Evolutionary conservation across 148 eudicot genomes (phyloP), one percentile per base, ranked within the genome.

Genomic region (Arctostaphylos glauca): DNA sequence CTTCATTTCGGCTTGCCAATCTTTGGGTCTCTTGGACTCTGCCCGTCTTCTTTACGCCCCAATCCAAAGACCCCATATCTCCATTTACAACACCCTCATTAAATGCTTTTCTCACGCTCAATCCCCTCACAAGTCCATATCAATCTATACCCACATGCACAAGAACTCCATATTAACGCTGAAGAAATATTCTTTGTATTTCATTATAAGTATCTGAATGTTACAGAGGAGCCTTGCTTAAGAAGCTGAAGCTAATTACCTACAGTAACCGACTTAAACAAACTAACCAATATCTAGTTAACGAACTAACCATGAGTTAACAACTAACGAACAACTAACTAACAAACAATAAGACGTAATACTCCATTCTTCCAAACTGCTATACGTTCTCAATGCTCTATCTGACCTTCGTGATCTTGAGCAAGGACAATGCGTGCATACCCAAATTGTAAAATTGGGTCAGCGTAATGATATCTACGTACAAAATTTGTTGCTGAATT

Each of bases 1-100:
- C 62, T 89, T 91, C 88, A 89, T 91, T 84, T 71, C 86, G 7
- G 86, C 87, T 64, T 91, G 87, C 82, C 84, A 84, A 64, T 84
- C 87, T 52, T 23, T 85, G 13, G 50, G 77, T 64, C 80, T 86
- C 76, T 68, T 89, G 19, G 49, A 64, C 80, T 82, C 86, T 48
- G 88, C 92, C 56, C 59, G 74, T 78, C 85, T 74, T 43, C 85
- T 91, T 31, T 89, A 86, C 83, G 66, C 88, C 79, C 74, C 78
- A 59, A 72, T 59, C 47, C 58, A 68, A 7, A 79, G n/a, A 59
- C 88, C 88, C 83, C 88, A 88, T 80, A 81, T 86, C 14, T 89
- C 88, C 88, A 83, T 80, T 18, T 89, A 86, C 86, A 91, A 89
- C 82, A 75, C 77, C 43, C 89, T 91, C 43, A 84, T 89, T 41